Base-by-base conservation (phyloP, 495 filamentous ascomycete genomes). In the Choiromyces venosus region DNA sequence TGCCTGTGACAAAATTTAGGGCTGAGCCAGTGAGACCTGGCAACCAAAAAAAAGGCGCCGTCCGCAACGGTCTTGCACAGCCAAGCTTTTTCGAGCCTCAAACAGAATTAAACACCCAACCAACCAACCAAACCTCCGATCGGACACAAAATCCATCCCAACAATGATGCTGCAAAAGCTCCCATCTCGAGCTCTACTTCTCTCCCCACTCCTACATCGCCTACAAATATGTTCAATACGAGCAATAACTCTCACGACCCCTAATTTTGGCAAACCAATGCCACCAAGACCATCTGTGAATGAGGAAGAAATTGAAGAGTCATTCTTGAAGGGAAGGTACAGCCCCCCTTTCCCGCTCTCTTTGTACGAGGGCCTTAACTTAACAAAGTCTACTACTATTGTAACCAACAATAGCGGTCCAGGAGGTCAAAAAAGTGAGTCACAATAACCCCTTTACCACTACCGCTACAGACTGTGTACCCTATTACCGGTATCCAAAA, bases 401-500 rank as follows among this genome's bases (percentile, higher is more conserved):
- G 25, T 25, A 66, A 61, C 21, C 9, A 42, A 5, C 33, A 52
- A 37, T 79, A 91, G 88, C 78, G 95, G 95, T 16, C 95, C 95
- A 1, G 95, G 95, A 66, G 95, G 95, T 0, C 95, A 99, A 82
- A 98, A 98, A 82, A 98, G 97, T 83, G 70, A 72, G 69, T 72
- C 81, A 87, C 77, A 18, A 82, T 71, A n/a, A 40, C 21, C 70
- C 38, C 66, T 72, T 56, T 68, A 10, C 46, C 21, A 25, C 66
- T 37, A 65, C 67, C 36, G 71, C 65, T 67, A 40, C 18, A 18
- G 2, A 4, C 40, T 2, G n/a, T 2, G n/a, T 56, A 29, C 25
- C n/a, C 2, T 56, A 14, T 56, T 29, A n/a, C n/a, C n/a, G n/a
- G n/a, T n/a, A 56, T 56, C n/a, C n/a, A 10, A 29, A 29, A 56